Evolutionary conservation across 495 filamentous ascomycete species (phyloP), one percentile per base, ranked within the genome.

Genomic region (Trichoderma asperelloides): DNA sequence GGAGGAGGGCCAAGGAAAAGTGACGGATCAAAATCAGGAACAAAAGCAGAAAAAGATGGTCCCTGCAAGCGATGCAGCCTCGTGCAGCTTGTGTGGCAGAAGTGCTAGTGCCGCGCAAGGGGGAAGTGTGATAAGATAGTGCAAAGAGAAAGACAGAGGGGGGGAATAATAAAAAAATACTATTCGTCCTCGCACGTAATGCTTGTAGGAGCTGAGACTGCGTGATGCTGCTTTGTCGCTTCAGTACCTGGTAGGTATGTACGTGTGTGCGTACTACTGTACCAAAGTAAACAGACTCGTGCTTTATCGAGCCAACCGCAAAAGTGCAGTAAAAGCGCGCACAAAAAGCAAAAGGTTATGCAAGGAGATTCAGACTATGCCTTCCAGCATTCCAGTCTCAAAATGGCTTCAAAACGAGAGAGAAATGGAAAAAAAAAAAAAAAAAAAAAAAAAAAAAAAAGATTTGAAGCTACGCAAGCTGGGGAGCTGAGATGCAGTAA

Each of bases 21-120:
- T 11, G 55, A 30, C 11, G 27, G 11, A 27, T 12, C 8, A 25
- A 60, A 25, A 60, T 0, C 12, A 60, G 27, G 55, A 21, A 60
- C 12, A 28, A 30, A 28, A 12, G n/a, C 23, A 28, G 27, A 8
- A 55, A 55, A 23, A n/a, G 43, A 15, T 47, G 2, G 23, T 37
- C 33, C 15, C 55, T 60, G 55, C 55, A 60, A 60, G 55, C 27
- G 55, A 60, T 60, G 27, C 55, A 28, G 55, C 55, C 27, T 30
- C 55, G 23, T 60, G 55, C 55, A 60, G 55, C 23, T 12, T 60
- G 55, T 27, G 55, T 30, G 23, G 55, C 55, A 60, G 25, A 28
- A 18, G 55, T 28, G 23, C 55, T 60, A 60, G 55, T 25, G 55
- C 55, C 55, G 30, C 55, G 55, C 55, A 60, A 30, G 55, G 55